Evolutionary conservation across 495 filamentous ascomycete genomes (phyloP), one percentile per base, ranked within the genome.

Genomic region (Aspergillus funiculosus): DNA sequence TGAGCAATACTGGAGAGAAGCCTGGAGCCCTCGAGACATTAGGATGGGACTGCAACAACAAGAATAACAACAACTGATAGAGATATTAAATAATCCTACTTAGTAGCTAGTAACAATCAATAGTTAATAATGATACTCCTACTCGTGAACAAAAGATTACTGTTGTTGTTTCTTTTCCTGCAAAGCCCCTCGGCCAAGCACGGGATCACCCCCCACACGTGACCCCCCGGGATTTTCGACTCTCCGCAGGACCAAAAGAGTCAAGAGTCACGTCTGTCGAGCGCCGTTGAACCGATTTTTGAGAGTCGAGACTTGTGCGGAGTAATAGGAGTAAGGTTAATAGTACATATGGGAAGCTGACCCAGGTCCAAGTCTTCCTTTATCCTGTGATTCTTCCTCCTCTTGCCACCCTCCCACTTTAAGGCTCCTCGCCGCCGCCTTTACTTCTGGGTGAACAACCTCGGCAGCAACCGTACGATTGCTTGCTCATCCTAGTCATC

Each of bases 171-270:
- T 37, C n/a, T 9, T 15, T 38, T 28, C 46, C n/a, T n/a, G n/a
- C n/a, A n/a, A n/a, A n/a, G n/a, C n/a, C n/a, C n/a, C 47, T 58
- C 54, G 54, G 56, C 46, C 46, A 46, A 40, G 51, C 51, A 51
- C 54, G 50, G 54, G 48, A 52, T 34, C 38, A 15, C 51, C 52
- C 55, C 42, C 53, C 51, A 56, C 61, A 62, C 61, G 59, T 61
- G 57, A 62, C 61, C 50, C 49, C 52, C 48, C 52, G 47, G 37
- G 43, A 32, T 41, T 29, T 35, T 48, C 35, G 53, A 37, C 37
- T 41, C 46, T 54, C 51, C 55, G 55, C 55, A 58, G 46, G 42
- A 43, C 32, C 32, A 40, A 45, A 21, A 46, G 43, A 46, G 32
- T 37, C 40, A 22, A 43, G 18, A 27, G 30, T 48, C 30, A 41